Evolutionary conservation across 805 yeast genomes (phyloP).

Genomic region (Saturnispora zaruensis): DNA sequence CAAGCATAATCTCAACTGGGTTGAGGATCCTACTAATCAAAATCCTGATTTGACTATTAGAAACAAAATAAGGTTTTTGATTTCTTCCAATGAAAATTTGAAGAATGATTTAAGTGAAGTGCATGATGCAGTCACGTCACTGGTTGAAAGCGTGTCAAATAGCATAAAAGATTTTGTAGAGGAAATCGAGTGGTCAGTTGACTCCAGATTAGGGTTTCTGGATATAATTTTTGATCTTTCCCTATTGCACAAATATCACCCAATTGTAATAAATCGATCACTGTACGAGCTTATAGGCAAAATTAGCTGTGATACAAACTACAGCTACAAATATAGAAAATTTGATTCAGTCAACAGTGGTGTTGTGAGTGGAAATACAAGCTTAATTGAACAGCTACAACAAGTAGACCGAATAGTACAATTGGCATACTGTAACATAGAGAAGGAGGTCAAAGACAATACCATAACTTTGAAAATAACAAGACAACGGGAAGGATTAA

Average conservation of each 20-base stretch:
- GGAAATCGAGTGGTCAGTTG: slow-evolving; percentile 1
- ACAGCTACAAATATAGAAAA: slow-evolving; percentile 7
- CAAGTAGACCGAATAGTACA: background rate
- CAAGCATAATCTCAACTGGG: slow-evolving; percentile 41
- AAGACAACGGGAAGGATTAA: slow-evolving; percentile 4
- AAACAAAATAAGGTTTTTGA: slow-evolving; percentile 35
- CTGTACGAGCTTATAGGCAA: slow-evolving; percentile 18
- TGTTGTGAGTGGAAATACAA: background rate
- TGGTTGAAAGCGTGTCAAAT: slow-evolving; percentile 16
- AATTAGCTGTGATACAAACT: slow-evolving; percentile 4
- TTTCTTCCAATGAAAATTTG: slow-evolving; percentile 12
- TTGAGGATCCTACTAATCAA: slow-evolving; percentile 60
- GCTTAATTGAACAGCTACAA: background rate
- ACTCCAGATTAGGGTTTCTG: slow-evolving; percentile 8
- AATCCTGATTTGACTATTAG: slow-evolving; percentile 48
- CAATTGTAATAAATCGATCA: slow-evolving; percentile 23
- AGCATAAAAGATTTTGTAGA: slow-evolving; percentile 17
- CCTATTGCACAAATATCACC: slow-evolving; percentile 15
- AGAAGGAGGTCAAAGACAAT: background rate
- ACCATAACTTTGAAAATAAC: background rate
- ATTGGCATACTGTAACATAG: background rate
- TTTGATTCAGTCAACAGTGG: slow-evolving; percentile 10
- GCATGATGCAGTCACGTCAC: slow-evolving; percentile 12
- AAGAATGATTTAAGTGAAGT: slow-evolving; percentile 8
- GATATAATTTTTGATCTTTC: slow-evolving; percentile 15